Evolutionary conservation across 1,284 basidiomycete genomes (phyloP).

Genomic region (Malassezia restricta): DNA sequence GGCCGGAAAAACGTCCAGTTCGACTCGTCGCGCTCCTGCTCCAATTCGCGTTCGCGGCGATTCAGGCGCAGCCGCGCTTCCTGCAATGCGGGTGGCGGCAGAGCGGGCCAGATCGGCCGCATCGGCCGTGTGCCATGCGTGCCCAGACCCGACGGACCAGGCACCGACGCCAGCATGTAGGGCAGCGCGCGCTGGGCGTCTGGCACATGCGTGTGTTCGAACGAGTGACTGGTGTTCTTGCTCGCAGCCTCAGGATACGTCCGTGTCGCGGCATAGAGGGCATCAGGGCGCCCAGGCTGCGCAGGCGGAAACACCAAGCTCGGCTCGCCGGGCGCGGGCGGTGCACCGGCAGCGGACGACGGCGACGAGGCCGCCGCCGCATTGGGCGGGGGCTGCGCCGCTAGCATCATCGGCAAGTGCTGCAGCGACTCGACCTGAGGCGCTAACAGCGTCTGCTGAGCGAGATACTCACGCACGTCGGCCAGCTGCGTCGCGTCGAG

Average conservation of each 20-base stretch:
- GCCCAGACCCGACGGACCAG: background rate
- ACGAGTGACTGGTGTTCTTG: constrained; percentile 16
- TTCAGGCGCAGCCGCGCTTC: constrained; percentile 28
- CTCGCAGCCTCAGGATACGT: background rate
- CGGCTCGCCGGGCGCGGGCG: constrained; percentile 1
- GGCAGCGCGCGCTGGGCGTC: constrained; percentile 2
- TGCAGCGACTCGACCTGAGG: constrained; percentile 29
- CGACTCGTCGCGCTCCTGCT: constrained; percentile 26
- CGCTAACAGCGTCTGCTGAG: constrained; percentile 20
- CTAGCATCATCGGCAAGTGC: constrained; percentile 10
- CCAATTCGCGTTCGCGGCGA: constrained; percentile 28
- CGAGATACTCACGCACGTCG: constrained; percentile 22
- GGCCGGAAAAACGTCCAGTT: constrained; percentile 36
- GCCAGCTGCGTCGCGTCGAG: constrained; percentile 26
- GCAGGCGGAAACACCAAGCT: constrained; percentile 7
- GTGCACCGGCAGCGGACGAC: background rate
- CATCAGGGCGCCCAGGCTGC: constrained; percentile 16
- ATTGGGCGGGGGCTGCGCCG: background rate
- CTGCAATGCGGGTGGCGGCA: constrained; percentile 19
- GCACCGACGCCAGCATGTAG: constrained; percentile 1
- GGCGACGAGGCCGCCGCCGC: background rate
- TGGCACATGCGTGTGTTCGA: constrained; percentile 1
- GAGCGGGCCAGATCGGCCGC: constrained; percentile 10
- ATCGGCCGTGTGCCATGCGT: background rate
- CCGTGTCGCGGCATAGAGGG: constrained; percentile 16